Conservation (phyloP, 2,329 filamentous ascomycete genomes). For the Incumbomyces delicatus region DNA sequence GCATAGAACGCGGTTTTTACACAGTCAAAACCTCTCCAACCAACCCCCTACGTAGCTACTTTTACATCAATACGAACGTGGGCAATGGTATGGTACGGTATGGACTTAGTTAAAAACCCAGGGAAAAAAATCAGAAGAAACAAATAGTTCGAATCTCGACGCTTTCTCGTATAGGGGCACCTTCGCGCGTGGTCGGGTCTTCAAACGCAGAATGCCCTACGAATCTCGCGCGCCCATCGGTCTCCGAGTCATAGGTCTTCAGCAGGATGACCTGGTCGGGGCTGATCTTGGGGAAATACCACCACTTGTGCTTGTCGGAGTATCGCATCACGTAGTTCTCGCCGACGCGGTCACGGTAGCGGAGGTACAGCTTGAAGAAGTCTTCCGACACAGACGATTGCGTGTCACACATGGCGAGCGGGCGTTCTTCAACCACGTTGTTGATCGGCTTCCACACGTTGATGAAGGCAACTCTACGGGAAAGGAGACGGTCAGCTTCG, state of each 20-base stretch:
- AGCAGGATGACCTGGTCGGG: slow-evolving; percentile 29
- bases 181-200: slow-evolving; percentile 25
- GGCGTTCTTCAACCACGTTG: slow-evolving; percentile 30
- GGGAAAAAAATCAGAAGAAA: slow-evolving; percentile 30
- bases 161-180: slow-evolving; percentile 29
- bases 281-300: slow-evolving; percentile 32
- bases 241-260: slow-evolving; percentile 32
- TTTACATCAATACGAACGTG: no score
- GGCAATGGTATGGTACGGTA: no score
- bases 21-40: no score
- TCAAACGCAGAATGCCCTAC: slow-evolving; percentile 32
- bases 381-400: slow-evolving; percentile 26
- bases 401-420: slow-evolving; percentile 34
- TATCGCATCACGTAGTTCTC: slow-evolving; percentile 34
- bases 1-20: no score
- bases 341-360: slow-evolving; percentile 30
- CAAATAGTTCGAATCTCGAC: slow-evolving; percentile 33
- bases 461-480: slow-evolving; percentile 39
- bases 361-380: slow-evolving; percentile 33
- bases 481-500: slow-evolving; percentile 34
- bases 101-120: no score
- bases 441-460: slow-evolving; percentile 43
- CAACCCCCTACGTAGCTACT: no score
- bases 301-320: slow-evolving; percentile 29
- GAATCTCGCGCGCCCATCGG: slow-evolving; percentile 25